These are phyloP conservation scores for Hyaloscypha bicolor DNA, from an alignment of 495 filamentous ascomycete species.

Conservation along the genomic window DNA sequence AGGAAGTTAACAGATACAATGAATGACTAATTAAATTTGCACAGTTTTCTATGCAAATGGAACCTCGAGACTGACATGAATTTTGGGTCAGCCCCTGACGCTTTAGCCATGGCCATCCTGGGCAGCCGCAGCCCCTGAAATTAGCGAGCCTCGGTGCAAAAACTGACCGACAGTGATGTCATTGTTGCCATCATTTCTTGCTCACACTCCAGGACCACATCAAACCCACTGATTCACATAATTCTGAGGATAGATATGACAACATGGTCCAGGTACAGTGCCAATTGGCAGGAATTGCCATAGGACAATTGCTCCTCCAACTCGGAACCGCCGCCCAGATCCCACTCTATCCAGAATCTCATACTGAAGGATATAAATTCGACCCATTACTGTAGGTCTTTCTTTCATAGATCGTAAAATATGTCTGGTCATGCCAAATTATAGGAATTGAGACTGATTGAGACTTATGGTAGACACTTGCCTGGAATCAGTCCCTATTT, in stretches of 20 bases:
- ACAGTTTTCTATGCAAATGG: too few species aligned
- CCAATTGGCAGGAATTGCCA: not conserved
- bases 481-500: constrained; percentile 30
- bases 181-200: too few species aligned
- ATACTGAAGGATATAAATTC: constrained; percentile 29
- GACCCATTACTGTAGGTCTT: constrained; percentile 16
- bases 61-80: too few species aligned
- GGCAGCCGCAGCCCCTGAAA: too few species aligned
- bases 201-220: not conserved
- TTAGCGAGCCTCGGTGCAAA: too few species aligned
- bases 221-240: not conserved
- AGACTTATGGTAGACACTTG: not conserved
- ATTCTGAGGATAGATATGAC: not conserved
- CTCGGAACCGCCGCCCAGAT: constrained; percentile 10
- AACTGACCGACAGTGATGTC: too few species aligned
- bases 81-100: too few species aligned
- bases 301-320: not conserved
- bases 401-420: not conserved
- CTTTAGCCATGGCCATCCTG: too few species aligned
- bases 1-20: too few species aligned
- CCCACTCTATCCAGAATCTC: constrained; percentile 21
- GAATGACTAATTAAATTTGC: too few species aligned
- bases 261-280: not conserved
- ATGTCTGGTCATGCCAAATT: too few species aligned
- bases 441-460: not conserved